Base-by-base conservation (phyloP, 148 eudicot species). In the Fagopyrum tataricum region DNA sequence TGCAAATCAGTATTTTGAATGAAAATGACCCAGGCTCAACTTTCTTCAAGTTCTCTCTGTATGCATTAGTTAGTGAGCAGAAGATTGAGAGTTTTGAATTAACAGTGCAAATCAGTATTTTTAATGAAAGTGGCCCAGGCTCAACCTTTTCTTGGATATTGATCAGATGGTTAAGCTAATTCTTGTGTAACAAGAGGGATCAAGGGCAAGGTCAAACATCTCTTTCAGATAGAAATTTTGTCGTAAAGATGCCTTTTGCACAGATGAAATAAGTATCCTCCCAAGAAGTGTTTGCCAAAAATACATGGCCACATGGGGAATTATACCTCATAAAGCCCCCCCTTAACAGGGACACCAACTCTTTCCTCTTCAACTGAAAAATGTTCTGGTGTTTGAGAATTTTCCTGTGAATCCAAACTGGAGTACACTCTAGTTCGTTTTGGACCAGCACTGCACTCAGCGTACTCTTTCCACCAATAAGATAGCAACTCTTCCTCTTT, bases 271-370 rank as follows among this genome's bases (percentile, higher is more conserved):
- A 61, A 12, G 37, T 4, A 62, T 24, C 12, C 8, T 62, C 13
- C 24, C 66, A 58, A 24, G 14, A 10, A 23, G 31, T 26, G 69
- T 31, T 39, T 64, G 20, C 44, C 44, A 39, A 15, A 61, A 41
- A 31, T 61, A 61, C 14, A 61, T 3, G n/a, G 41, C 41, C 31
- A 61, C 14, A 61, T 3, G n/a, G 41, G 67, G 13, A 31, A 24
- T 59, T 17, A 73, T 84, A 92, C 99, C 99, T 96, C 99, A 78
- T 96, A 92, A 26, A 96, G 81, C 46, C 99, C 99, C 80, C 99
- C 99, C 81, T 96, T 96, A 39, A 96, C 99, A 82, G 99, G 94
- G 72, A 96, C 99, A 72, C 99, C 99, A 72, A 96, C 99, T 83
- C 99, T 90, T 83, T 96, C 99, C 80, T 96, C 92, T 73, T 89